phyloP scores from a whole-genome alignment of 345 rosid genomes.

The Dipteronia dyeriana region DNA sequence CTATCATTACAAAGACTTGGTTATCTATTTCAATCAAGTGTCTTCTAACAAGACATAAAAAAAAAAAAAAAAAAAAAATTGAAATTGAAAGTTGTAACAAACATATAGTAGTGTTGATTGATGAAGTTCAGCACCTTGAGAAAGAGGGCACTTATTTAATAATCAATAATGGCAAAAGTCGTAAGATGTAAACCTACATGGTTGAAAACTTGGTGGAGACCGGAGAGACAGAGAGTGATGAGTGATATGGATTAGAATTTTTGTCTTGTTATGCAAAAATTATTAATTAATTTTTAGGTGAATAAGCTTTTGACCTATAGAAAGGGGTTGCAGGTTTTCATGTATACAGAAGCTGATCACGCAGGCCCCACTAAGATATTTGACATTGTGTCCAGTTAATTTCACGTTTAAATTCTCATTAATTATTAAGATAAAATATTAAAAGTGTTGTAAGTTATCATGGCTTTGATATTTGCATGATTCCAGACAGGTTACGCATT shows the following conservation, averaged over 20 bases:
- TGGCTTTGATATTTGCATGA: background rate
- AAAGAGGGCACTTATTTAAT: background rate
- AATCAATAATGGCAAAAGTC: conserved; percentile 21
- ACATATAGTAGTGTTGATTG: conserved; percentile 5
- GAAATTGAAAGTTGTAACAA: background rate
- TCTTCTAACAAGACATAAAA: background rate
- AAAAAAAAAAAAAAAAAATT: background rate
- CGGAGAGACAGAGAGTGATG: background rate
- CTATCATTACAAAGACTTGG: background rate
- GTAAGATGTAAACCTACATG: conserved; percentile 23
- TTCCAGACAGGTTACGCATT: background rate
- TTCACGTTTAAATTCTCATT: conserved; percentile 26
- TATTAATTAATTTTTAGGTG: conserved; percentile 29
- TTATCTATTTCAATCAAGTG: background rate
- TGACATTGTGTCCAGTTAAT: conserved; percentile 18
- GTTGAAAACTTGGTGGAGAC: conserved; percentile 24
- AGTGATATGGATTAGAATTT: conserved; percentile 21
- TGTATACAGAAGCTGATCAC: conserved; percentile 3
- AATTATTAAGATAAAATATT: background rate
- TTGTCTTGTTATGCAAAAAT: conserved; percentile 21
- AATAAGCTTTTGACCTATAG: conserved; percentile 26
- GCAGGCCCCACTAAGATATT: conserved; percentile 30
- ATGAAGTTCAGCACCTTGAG: background rate
- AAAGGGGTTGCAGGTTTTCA: conserved; percentile 6
- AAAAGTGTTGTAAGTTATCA: background rate